Conservation (phyloP, 768 basidiomycete species). For the Paxillus rubicundulus region DNA sequence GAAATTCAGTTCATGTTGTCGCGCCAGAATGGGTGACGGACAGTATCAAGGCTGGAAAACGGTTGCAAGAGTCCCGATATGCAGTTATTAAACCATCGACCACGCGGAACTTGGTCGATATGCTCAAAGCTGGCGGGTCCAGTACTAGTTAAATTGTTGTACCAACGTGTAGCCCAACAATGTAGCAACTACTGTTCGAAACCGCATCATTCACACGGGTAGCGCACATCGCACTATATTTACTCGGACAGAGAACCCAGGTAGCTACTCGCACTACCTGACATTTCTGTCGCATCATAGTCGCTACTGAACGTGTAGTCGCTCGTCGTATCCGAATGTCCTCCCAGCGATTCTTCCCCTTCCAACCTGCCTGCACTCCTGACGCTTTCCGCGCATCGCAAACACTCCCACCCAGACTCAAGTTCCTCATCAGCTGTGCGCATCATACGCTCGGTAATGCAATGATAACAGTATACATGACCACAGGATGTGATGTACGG, state of each 20-base stretch:
- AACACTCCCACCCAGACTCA: conserved; percentile 71
- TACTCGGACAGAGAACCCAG: conserved; percentile 34
- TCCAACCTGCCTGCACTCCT: conserved; percentile 57
- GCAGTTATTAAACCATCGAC: conserved; percentile 41
- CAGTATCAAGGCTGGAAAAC: conserved; percentile 58
- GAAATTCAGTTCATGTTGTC: conserved; percentile 57
- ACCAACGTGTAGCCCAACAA: not conserved
- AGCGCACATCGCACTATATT: not conserved
- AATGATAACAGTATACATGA: conserved; percentile 92
- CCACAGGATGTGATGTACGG: conserved; percentile 84
- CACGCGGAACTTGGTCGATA: conserved; percentile 38
- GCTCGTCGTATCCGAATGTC: conserved; percentile 37
- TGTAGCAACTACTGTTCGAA: conserved; percentile 8
- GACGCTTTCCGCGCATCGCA: conserved; percentile 72
- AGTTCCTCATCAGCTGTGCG: conserved; percentile 62
- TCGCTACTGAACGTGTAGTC: conserved; percentile 61
- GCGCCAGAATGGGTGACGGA: conserved; percentile 75
- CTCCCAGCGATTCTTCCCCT: conserved; percentile 28
- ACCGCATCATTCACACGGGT: not conserved
- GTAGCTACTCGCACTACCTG: conserved; percentile 45
- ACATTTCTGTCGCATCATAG: conserved; percentile 47
- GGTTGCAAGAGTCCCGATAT: conserved; percentile 61
- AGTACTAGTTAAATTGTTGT: conserved; percentile 8
- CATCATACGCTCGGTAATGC: conserved; percentile 81
- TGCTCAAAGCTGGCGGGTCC: conserved; percentile 30